These are phyloP conservation scores for Venturia aucupariae DNA, from an alignment of 2,329 filamentous ascomycete species.

Conservation along the genomic window DNA sequence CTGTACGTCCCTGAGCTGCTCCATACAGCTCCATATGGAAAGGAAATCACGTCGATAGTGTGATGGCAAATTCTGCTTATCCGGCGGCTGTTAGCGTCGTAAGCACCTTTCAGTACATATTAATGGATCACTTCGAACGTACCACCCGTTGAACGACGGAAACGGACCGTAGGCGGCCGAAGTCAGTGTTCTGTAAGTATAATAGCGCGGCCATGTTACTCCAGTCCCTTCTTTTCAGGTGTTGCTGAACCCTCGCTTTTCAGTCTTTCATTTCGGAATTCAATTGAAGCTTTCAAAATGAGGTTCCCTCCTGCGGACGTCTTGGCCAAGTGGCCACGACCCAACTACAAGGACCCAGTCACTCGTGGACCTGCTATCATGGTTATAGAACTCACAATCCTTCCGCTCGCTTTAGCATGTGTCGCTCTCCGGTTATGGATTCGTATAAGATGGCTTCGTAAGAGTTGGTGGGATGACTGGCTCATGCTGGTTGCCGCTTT, in stretches of 20 bases:
- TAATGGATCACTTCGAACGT: background rate
- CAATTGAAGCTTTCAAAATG: conserved; percentile 6
- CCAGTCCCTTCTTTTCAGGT: background rate
- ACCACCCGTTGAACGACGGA: background rate
- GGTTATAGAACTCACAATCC: conserved; percentile 24
- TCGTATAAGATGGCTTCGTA: conserved; percentile 28
- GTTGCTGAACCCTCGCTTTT: conserved; percentile 5
- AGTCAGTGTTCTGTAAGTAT: too few relatives aligned
- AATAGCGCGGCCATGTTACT: background rate
- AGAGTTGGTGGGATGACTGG: conserved; percentile 31
- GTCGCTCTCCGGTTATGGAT: conserved; percentile 28
- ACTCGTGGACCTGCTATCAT: conserved; percentile 14
- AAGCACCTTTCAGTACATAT: background rate
- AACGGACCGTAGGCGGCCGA: background rate
- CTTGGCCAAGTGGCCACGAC: conserved; percentile 11
- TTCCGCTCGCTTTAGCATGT: conserved; percentile 28
- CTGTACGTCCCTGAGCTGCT: background rate
- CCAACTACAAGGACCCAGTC: conserved; percentile 14
- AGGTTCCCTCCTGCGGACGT: conserved; percentile 9
- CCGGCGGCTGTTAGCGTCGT: background rate
- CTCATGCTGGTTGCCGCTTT: conserved; percentile 30
- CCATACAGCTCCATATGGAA: background rate
- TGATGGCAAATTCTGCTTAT: conserved; percentile 3
- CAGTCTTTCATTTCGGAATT: conserved; percentile 2
- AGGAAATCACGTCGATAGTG: conserved; percentile 1